These are phyloP conservation scores for Diospyros lotus DNA, from an alignment of 148 eudicot species.

Conservation along the genomic window DNA sequence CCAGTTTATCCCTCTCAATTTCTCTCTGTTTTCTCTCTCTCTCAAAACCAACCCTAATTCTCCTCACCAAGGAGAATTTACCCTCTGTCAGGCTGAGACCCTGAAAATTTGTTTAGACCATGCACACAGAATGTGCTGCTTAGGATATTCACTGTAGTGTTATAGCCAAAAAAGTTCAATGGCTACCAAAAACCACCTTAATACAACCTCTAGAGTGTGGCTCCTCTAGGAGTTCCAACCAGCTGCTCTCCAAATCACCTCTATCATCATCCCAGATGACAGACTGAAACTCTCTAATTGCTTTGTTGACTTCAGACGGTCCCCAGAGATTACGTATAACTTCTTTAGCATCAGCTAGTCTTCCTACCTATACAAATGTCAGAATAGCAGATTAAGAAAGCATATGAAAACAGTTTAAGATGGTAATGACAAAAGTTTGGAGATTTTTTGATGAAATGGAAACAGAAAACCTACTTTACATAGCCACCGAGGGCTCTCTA, in stretches of 20 bases:
- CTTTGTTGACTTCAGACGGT: conserved; percentile 56
- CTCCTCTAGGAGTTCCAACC: conserved; percentile 68
- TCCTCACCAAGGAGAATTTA: too few relatives aligned
- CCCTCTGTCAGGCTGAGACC: too few relatives aligned
- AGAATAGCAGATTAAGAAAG: not conserved
- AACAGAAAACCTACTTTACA: conserved; percentile 50
- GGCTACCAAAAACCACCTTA: conserved; percentile 26
- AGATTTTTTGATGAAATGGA: conserved; percentile 2
- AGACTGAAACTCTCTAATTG: conserved; percentile 60
- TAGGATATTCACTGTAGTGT: not conserved
- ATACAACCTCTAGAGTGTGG: conserved; percentile 77
- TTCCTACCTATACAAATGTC: conserved; percentile 47
- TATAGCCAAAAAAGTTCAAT: not conserved
- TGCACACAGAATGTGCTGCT: not conserved
- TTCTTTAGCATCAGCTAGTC: conserved; percentile 53
- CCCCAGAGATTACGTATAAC: conserved; percentile 63
- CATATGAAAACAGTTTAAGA: not conserved
- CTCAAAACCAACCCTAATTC: too few relatives aligned
- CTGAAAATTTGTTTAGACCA: not conserved
- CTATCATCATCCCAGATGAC: conserved; percentile 37
- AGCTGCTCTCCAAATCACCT: conserved; percentile 46
- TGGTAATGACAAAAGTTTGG: not conserved
- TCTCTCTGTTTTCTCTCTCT: too few relatives aligned
- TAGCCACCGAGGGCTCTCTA: conserved; percentile 85
- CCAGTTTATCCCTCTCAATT: too few relatives aligned